Conservation (phyloP, 768 basidiomycete genomes). For the Tephrocybe sp. region DNA sequence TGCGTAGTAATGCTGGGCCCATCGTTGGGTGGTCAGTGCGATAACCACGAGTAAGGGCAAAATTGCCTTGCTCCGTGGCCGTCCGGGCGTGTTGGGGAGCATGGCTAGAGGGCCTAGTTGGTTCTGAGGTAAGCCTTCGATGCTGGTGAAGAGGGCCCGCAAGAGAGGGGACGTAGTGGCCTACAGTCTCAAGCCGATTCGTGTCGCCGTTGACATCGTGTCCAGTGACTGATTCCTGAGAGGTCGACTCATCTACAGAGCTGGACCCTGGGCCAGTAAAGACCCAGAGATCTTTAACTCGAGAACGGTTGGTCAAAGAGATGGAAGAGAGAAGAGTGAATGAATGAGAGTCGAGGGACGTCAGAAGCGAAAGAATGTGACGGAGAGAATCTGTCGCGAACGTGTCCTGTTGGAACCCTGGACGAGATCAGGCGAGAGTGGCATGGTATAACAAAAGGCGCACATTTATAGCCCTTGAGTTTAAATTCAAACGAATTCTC, state of each 20-base stretch:
- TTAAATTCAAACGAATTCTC: constrained; percentile 78
- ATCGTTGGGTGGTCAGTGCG: constrained; percentile 14
- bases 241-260: constrained; percentile 28
- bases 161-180: constrained; percentile 9
- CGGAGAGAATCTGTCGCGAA: constrained; percentile 73
- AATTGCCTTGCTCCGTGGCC: constrained; percentile 24
- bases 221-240: constrained; percentile 29
- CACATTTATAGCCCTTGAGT: constrained; percentile 79
- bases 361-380: constrained; percentile 67
- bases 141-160: constrained; percentile 28
- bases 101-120: constrained; percentile 12
- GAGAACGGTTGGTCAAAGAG: constrained; percentile 68
- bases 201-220: constrained; percentile 23
- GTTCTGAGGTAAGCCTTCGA: constrained; percentile 37
- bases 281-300: constrained; percentile 77
- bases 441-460: constrained; percentile 8
- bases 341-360: constrained; percentile 65
- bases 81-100: constrained; percentile 31
- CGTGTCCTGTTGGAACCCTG: constrained; percentile 79
- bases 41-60: constrained; percentile 9
- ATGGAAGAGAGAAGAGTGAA: constrained; percentile 71
- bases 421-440: background rate
- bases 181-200: constrained; percentile 15
- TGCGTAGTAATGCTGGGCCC: constrained; percentile 43
- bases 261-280: constrained; percentile 56